Evolutionary conservation across 1,284 basidiomycete genomes (phyloP).

Genomic region (Puccinia horiana): DNA sequence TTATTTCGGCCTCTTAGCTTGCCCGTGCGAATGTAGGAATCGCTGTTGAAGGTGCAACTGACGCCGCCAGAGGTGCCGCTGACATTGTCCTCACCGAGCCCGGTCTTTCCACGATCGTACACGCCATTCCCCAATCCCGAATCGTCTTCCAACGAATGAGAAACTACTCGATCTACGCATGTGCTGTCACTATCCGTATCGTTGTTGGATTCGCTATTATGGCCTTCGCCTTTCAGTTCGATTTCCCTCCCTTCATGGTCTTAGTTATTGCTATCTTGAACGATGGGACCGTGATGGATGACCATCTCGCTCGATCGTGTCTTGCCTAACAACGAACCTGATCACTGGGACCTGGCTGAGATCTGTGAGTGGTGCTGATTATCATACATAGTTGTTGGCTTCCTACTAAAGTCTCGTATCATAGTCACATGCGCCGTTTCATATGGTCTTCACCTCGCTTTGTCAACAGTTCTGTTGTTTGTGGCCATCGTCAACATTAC

Average conservation of each 20-base stretch:
- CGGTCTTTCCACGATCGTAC: conserved; percentile 93
- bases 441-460: conserved; percentile 87
- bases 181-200: conserved; percentile 95
- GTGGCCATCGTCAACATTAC: conserved; percentile 79
- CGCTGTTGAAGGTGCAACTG: conserved; percentile 92
- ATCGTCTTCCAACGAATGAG: conserved; percentile 69
- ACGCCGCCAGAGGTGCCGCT: conserved; percentile 90
- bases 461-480: conserved; percentile 83
- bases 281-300: conserved; percentile 93
- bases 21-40: conserved; percentile 64
- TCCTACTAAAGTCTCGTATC: too few relatives aligned
- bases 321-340: conserved; percentile 77
- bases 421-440: conserved; percentile 80
- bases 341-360: conserved; percentile 93
- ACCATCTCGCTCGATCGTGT: conserved; percentile 96
- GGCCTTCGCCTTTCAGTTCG: too few relatives aligned
- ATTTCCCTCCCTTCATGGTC: conserved; percentile 99
- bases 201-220: conserved; percentile 95
- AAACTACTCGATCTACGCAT: conserved; percentile 65
- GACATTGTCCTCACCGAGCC: conserved; percentile 94
- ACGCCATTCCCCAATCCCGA: conserved; percentile 91
- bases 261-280: conserved; percentile 95
- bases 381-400: too few relatives aligned
- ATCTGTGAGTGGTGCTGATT: too few relatives aligned
- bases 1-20: too few relatives aligned